Conservation (phyloP, 2,329 filamentous ascomycete genomes). For the Sporothrix luriei region DNA sequence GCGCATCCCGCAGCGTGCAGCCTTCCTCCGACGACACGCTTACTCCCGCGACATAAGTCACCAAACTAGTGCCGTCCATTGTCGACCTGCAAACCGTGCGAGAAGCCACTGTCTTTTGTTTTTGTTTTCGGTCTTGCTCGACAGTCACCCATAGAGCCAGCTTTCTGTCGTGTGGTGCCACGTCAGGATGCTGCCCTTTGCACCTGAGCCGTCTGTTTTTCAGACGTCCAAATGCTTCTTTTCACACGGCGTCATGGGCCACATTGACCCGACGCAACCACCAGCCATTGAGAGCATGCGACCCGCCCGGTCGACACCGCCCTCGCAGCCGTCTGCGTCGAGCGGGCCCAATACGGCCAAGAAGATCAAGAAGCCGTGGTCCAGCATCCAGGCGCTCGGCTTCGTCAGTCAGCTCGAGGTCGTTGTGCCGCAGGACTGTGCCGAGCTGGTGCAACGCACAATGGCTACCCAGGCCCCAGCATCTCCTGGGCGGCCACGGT, state of each 20-base stretch:
- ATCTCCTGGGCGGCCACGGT: slow-evolving; percentile 48
- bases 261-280: slow-evolving; percentile 70
- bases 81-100: neutral
- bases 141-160: no score
- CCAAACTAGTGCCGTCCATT: neutral
- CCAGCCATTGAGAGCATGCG: slow-evolving; percentile 53
- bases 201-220: slow-evolving; percentile 50
- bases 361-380: slow-evolving; percentile 72
- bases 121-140: no score
- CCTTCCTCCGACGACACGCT: neutral
- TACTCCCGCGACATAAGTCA: neutral
- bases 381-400: slow-evolving; percentile 63
- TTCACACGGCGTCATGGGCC: slow-evolving; percentile 67
- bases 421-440: slow-evolving; percentile 68
- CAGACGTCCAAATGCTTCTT: slow-evolving; percentile 71
- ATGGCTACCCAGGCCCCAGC: neutral
- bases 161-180: no score
- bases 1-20: neutral
- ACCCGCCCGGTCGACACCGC: neutral
- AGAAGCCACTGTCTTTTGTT: neutral
- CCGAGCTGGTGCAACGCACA: slow-evolving; percentile 51
- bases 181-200: slow-evolving; percentile 50
- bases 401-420: slow-evolving; percentile 66
- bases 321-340: neutral
- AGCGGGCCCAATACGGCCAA: neutral